Conservation (phyloP, 257 asterid species). For the Leptodermis oblonga region DNA sequence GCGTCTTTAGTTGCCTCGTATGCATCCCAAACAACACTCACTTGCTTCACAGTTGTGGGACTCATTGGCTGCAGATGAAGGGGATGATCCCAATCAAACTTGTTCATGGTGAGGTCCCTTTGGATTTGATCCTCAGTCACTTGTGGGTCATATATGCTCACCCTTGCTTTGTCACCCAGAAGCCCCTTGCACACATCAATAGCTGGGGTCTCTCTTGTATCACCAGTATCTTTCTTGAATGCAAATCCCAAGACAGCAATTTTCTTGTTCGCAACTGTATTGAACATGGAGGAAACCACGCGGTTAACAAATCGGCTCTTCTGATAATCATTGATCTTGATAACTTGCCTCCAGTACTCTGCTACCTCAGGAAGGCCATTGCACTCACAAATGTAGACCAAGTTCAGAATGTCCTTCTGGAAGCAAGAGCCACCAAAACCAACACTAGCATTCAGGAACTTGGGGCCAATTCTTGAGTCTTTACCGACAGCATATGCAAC, state of each 20-base stretch:
- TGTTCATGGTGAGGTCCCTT: conserved; percentile 77
- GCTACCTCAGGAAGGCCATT: conserved; percentile 85
- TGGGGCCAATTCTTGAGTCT: conserved; percentile 76
- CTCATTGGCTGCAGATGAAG: conserved; percentile 89
- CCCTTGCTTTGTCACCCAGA: conserved; percentile 64
- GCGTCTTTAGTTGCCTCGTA: conserved; percentile 74
- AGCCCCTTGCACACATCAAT: conserved; percentile 88
- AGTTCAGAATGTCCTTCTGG: conserved; percentile 84
- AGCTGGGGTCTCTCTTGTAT: conserved; percentile 82
- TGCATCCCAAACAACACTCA: conserved; percentile 64
- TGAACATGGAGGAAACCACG: conserved; percentile 73
- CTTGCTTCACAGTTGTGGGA: conserved; percentile 70
- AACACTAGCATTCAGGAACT: conserved; percentile 79
- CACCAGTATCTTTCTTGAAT: conserved; percentile 83
- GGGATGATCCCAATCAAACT: conserved; percentile 91
- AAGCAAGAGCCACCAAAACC: conserved; percentile 92
- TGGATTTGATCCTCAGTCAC: conserved; percentile 83
- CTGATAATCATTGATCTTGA: conserved; percentile 81
- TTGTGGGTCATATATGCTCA: conserved; percentile 88
- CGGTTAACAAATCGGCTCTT: conserved; percentile 80
- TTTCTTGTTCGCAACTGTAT: conserved; percentile 82
- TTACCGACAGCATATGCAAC: conserved; percentile 76
- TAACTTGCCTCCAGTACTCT: conserved; percentile 85
- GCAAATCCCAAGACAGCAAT: conserved; percentile 76
- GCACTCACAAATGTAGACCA: conserved; percentile 87